phyloP scores from a whole-genome alignment of 2,329 filamentous ascomycete genomes.

The Teratosphaeria pseudoeucalypti region DNA sequence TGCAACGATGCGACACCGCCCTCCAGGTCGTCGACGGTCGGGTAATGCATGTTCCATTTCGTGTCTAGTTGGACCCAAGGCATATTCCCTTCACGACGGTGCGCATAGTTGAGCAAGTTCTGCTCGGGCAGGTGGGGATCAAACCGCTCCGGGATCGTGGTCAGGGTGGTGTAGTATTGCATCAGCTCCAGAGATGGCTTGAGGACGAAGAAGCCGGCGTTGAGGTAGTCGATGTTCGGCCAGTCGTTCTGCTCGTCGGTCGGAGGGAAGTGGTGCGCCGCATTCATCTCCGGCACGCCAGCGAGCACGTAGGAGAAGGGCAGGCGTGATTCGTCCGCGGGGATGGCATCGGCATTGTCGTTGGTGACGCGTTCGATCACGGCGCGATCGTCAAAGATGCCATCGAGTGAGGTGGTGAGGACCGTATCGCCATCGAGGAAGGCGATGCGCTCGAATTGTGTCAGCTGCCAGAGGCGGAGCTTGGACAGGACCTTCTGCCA shows the following conservation, averaged over 20 bases:
- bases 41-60: constrained; percentile 30
- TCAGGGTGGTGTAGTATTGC: constrained; percentile 23
- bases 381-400: constrained; percentile 25
- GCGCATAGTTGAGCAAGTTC: constrained; percentile 28
- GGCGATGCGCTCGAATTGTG: constrained; percentile 26
- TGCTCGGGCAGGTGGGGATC: constrained; percentile 27
- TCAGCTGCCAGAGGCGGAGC: constrained; percentile 29
- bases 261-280: constrained; percentile 27
- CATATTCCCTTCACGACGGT: constrained; percentile 28
- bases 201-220: constrained; percentile 30
- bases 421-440: constrained; percentile 28
- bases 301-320: constrained; percentile 27
- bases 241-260: constrained; percentile 17
- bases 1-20: constrained; percentile 28
- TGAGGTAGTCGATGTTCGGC: constrained; percentile 24
- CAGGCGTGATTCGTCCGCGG: constrained; percentile 18
- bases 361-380: constrained; percentile 10
- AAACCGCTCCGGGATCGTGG: constrained; percentile 23
- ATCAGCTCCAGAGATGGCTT: constrained; percentile 21
- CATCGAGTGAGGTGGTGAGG: constrained; percentile 20
- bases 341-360: constrained; percentile 3
- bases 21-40: constrained; percentile 26
- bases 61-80: constrained; percentile 29
- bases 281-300: constrained; percentile 24
- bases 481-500: constrained; percentile 31